Evolutionary conservation across 2,329 filamentous ascomycete species (phyloP), one percentile per base, ranked within the genome.

Genomic region (Pseudogymnoascus sp.): DNA sequence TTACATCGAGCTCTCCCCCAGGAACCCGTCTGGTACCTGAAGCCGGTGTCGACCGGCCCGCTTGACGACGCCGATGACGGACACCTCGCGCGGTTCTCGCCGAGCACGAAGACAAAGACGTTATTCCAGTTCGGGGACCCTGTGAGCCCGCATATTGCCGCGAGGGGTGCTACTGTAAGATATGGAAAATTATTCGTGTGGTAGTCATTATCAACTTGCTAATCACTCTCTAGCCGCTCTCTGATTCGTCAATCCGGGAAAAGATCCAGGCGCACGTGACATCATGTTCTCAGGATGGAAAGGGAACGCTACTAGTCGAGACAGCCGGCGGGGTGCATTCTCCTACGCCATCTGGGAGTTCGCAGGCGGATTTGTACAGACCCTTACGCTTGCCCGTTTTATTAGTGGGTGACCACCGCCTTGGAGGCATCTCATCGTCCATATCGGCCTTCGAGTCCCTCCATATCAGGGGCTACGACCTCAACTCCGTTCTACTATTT

Each of bases 311-410:
- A 1, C 81, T 96, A 56, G 78, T 95, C 53, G 91, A 96, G 73
- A 95, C 91, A 1, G 90, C 91, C 1, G 91, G 90, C 0, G 91
- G 91, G 0, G 88, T 93, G 0, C 86, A 93, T 65, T 93, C 90
- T 0, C 91, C 91, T 0, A 84, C 84, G 0, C 91, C 90, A 0
- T 90, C 88, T 37, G 89, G 90, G 8, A 88, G 81, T 1, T 85
- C 88, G 0, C 91, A 96, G 71, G 90, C 87, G 1, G 90, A 96
- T 70, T 76, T 93, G 1, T 95, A 93, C 71, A 79, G 87, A 19
- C 86, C 89, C 0, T 75, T 96, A 1, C 81, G 90, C n/a, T 75
- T 89, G 0, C 90, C 91, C 0, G 82, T 88, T 1, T 75, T 95
- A 13, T 81, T 96, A 0, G 81, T 96, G 0, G 90, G 88, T 6